Percentiles rank a stretch among this genome's conserved stretches.
phyloP scores from a whole-genome alignment of 177 flowering plant genomes.

The Tripterygium wilfordii region DNA sequence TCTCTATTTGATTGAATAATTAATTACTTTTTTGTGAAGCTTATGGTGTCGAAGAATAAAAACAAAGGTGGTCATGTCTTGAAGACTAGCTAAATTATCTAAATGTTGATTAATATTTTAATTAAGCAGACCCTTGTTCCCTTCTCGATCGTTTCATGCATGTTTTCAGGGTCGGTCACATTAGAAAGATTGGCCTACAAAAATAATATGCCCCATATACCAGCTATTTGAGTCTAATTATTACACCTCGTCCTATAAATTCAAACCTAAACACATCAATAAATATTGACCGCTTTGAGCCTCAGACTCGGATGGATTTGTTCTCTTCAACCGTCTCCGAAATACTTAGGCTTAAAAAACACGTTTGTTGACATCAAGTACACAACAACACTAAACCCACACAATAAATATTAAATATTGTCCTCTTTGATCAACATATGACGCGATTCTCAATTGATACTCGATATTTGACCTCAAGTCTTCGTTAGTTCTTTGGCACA shows the following conservation, averaged over 20 bases:
- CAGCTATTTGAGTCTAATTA: too few relatives aligned
- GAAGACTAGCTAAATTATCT: background rate
- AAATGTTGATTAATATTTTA: background rate
- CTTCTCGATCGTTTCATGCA: slow-evolving; percentile 11
- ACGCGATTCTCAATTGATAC: too few relatives aligned
- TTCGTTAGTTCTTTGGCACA: too few relatives aligned
- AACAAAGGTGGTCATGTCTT: slow-evolving; percentile 11
- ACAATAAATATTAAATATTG: background rate
- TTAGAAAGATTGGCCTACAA: background rate
- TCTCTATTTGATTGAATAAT: background rate
- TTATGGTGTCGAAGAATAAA: background rate
- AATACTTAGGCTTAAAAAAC: too few relatives aligned
- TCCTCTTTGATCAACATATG: too few relatives aligned
- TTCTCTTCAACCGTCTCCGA: too few relatives aligned
- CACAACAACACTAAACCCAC: background rate
- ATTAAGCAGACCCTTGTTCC: slow-evolving; percentile 8
- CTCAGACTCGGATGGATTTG: too few relatives aligned
- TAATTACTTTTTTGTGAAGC: background rate
- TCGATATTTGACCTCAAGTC: too few relatives aligned
- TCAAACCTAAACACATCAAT: too few relatives aligned
- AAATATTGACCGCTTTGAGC: too few relatives aligned
- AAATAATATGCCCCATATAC: background rate
- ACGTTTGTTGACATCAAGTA: too few relatives aligned
- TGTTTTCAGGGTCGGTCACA: slow-evolving; percentile 26
- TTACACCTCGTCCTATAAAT: too few relatives aligned